Evolutionary conservation across 108 stramenopile species (phyloP), one percentile per base, ranked within the genome.

Genomic region (Craspedostauros australis): DNA sequence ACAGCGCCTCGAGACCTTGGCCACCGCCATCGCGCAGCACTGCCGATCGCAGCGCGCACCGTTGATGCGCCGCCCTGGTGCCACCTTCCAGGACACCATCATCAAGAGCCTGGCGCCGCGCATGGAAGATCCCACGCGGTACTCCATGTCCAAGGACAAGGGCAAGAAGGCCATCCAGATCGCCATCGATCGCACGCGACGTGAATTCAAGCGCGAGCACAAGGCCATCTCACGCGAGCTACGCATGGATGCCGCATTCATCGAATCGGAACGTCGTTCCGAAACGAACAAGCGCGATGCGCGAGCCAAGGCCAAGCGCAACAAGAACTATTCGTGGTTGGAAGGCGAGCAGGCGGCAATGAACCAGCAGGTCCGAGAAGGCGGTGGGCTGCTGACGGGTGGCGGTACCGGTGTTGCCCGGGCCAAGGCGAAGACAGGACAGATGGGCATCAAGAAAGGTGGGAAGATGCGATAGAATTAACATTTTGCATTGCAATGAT

Each of bases 201-300:
- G 95, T 30, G 93, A 96, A 57, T 86, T 88, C 64, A 95, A 95
- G 61, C 93, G 95, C 16, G 95, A 96, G 64, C 87, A 94, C 54
- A 96, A 95, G 71, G 95, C 95, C 6, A 86, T 93, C 16, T 76
- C 89, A 60, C 75, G 95, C 14, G 94, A 95, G 60, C 71, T 95
- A 31, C 86, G 88, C 27, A 53, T 91, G 41, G 94, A 95, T 66
- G 83, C 68, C 46, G 72, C 76, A 18, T 87, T 93, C 40, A 65
- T 93, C 26, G 94, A 92, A 43, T 65, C 52, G 11, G 88, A 91
- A 63, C 78, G 91, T 45, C 74, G 88, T 25, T 56, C 66, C 46
- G 89, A 88, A 24, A 72, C 85, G 61, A 52, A 70, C 20, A 63
- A 64, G 54, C 55, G 46, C 37, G 82, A 80, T 56, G 50, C 50